Conservation (phyloP, 2,329 filamentous ascomycete genomes). For the Thelonectria blattea region DNA sequence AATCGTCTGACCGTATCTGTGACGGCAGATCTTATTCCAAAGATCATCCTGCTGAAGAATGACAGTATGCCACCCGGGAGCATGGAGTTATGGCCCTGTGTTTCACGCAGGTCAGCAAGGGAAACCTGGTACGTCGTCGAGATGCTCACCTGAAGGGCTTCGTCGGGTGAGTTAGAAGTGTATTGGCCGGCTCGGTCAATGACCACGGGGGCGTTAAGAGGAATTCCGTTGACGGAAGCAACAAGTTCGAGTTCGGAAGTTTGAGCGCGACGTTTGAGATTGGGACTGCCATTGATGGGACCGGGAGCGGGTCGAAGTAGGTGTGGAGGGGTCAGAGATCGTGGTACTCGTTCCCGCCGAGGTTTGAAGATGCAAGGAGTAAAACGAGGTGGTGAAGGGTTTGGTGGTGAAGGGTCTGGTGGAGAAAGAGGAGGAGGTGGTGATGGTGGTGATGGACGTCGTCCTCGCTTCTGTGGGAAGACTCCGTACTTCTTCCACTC, state of each 20-base stretch:
- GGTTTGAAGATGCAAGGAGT: not conserved
- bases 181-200: constrained; percentile 28
- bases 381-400: not conserved
- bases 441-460: no score
- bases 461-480: no score
- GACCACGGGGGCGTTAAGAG: constrained; percentile 21
- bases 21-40: constrained; percentile 35
- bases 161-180: constrained; percentile 16
- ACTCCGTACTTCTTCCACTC: no score
- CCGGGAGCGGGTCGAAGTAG: constrained; percentile 12
- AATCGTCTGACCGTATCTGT: constrained; percentile 34
- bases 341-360: not conserved
- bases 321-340: not conserved
- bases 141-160: constrained; percentile 24
- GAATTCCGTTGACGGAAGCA: constrained; percentile 31
- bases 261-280: constrained; percentile 40
- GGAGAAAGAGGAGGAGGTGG: no score
- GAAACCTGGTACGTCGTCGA: not conserved
- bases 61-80: constrained; percentile 25
- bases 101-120: not conserved
- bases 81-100: constrained; percentile 33
- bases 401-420: no score
- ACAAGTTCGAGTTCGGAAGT: constrained; percentile 42
- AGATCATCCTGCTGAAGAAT: constrained; percentile 41
- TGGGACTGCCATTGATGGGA: constrained; percentile 38